A percentile compares a stretch with the other conserved stretches of the same genome.
These are phyloP conservation scores for Trametes sanguinea DNA, from an alignment of 768 basidiomycete species.

Conservation along the genomic window DNA sequence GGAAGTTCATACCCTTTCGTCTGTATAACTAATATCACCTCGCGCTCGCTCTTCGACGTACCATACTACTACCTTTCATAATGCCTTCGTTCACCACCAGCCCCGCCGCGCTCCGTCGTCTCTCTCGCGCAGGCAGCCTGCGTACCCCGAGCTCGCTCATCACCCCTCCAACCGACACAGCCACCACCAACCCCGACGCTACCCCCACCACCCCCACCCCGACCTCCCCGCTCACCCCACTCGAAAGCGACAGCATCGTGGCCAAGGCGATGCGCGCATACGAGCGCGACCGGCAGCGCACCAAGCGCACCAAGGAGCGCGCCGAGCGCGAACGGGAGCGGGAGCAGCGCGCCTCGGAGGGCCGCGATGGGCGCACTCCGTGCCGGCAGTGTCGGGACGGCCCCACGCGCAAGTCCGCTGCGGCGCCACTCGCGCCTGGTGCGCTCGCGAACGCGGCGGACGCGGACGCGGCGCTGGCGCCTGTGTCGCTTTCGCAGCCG, in stretches of 20 bases:
- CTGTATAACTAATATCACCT: background rate
- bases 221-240: constrained; percentile 1
- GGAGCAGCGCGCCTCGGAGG: constrained; percentile 8
- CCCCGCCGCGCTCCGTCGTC: constrained; percentile 16
- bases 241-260: constrained; percentile 22
- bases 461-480: constrained; percentile 6
- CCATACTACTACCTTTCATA: constrained; percentile 2
- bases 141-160: constrained; percentile 1
- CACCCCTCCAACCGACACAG: background rate
- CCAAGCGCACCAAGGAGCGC: constrained; percentile 40
- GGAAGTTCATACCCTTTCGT: background rate
- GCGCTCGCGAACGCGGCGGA: background rate
- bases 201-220: background rate
- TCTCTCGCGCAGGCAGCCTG: constrained; percentile 7
- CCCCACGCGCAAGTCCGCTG: background rate
- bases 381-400: constrained; percentile 5
- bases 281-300: constrained; percentile 51
- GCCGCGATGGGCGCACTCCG: background rate
- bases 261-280: constrained; percentile 48
- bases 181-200: background rate
- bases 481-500: background rate
- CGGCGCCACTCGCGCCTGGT: background rate
- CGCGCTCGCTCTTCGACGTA: background rate
- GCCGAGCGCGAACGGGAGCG: constrained; percentile 32
- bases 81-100: constrained; percentile 19